Percentiles rank a stretch among this genome's conserved stretches.
Evolutionary conservation across 148 eudicot genomes (phyloP).

Genomic region (Dysphania ambrosioides): DNA sequence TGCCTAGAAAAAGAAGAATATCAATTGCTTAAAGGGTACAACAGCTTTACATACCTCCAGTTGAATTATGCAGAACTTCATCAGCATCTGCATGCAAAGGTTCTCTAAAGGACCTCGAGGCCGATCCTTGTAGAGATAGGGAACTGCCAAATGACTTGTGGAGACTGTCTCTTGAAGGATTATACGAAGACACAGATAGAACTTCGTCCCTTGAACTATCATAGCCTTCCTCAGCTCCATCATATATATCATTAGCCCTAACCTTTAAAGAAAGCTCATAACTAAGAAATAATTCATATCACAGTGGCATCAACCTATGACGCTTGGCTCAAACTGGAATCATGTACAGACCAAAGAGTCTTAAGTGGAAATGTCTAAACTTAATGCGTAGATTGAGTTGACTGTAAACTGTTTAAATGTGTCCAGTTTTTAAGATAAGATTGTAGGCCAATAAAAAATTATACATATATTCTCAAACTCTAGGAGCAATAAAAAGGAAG

Average conservation of each 20-base stretch:
- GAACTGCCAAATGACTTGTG: slow-evolving; percentile 77
- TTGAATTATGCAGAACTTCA: slow-evolving; percentile 70
- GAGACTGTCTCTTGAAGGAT: slow-evolving; percentile 60
- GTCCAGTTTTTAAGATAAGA: no score
- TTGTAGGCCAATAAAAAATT: no score
- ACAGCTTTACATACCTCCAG: slow-evolving; percentile 47
- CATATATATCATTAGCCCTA: slow-evolving; percentile 70
- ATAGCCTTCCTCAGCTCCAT: slow-evolving; percentile 83
- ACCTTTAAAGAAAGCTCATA: slow-evolving; percentile 39
- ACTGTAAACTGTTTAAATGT: neutral
- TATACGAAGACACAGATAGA: slow-evolving; percentile 85
- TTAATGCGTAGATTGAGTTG: neutral
- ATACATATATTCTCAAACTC: no score
- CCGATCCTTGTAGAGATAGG: slow-evolving; percentile 67
- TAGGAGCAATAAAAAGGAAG: no score
- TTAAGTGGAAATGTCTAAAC: neutral
- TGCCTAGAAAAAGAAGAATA: neutral
- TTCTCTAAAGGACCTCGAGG: slow-evolving; percentile 68
- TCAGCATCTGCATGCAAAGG: slow-evolving; percentile 68
- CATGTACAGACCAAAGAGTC: neutral
- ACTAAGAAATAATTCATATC: slow-evolving; percentile 8
- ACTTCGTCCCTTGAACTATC: slow-evolving; percentile 88
- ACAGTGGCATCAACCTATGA: slow-evolving; percentile 5
- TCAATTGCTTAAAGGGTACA: neutral
- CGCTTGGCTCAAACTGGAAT: neutral